These are phyloP conservation scores for Chytriomyces confervae DNA, from an alignment of 192 early-diverging fungal species.

Conservation along the genomic window DNA sequence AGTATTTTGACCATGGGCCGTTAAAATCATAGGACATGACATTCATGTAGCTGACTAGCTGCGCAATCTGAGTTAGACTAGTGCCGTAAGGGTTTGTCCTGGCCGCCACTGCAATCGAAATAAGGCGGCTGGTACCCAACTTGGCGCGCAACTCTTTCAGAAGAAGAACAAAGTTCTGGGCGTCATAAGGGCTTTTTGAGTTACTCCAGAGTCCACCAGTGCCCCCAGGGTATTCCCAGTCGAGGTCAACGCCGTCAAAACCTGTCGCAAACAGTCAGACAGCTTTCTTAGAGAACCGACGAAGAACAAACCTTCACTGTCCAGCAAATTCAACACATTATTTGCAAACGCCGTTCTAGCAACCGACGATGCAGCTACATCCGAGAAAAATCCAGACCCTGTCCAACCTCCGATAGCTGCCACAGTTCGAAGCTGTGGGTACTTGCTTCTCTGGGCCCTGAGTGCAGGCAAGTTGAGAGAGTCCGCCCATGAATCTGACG, in stretches of 20 bases:
- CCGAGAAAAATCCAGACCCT: neutral
- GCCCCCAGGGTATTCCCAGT: conserved; percentile 77
- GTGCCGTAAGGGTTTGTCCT: conserved; percentile 56
- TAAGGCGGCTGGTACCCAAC: conserved; percentile 58
- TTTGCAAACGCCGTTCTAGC: neutral
- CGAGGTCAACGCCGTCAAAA: conserved; percentile 78
- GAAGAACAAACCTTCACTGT: neutral
- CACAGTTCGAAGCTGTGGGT: neutral
- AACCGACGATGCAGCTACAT: neutral
- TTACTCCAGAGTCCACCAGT: conserved; percentile 60
- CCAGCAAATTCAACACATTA: neutral
- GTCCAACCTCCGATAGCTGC: conserved; percentile 1
- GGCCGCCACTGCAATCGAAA: conserved; percentile 69
- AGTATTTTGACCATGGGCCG: conserved; percentile 60
- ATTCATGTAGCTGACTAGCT: conserved; percentile 66
- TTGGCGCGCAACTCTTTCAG: conserved; percentile 62
- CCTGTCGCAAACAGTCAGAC: neutral
- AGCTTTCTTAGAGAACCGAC: neutral
- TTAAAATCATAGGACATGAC: conserved; percentile 74
- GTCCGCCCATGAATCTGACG: neutral
- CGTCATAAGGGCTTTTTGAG: conserved; percentile 52
- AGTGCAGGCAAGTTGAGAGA: neutral
- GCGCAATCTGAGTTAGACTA: conserved; percentile 60
- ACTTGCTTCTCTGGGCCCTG: neutral
- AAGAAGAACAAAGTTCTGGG: conserved; percentile 64